Evolutionary conservation across 83 land plant species (phyloP).

Genomic region (Picea abies): DNA sequence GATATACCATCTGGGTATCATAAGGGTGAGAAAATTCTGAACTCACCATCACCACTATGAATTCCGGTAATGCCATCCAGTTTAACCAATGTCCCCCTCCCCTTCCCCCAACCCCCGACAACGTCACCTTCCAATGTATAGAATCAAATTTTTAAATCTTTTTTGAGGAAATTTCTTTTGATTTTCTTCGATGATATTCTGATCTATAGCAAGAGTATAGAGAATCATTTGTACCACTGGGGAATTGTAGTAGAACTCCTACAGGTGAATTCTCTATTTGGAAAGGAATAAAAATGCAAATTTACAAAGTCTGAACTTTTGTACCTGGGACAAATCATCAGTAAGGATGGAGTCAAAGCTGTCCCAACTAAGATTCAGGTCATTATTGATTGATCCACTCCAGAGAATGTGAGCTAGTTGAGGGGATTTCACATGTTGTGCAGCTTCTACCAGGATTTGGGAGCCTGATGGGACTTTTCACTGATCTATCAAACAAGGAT

Average conservation of each 20-base stretch:
- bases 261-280: not conserved
- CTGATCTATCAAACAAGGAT: not conserved
- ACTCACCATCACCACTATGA: no score
- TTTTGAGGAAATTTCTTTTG: no score
- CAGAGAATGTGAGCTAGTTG: not conserved
- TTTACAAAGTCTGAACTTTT: not conserved
- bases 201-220: no score
- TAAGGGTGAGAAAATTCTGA: no score
- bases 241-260: not conserved
- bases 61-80: no score
- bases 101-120: no score
- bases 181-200: no score
- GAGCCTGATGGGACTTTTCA: not conserved
- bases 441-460: not conserved
- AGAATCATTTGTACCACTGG: not conserved
- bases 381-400: not conserved
- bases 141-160: no score
- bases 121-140: no score
- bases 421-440: not conserved
- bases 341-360: not conserved
- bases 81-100: no score
- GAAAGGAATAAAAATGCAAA: not conserved
- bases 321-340: not conserved
- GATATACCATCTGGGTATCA: no score
- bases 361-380: not conserved